A percentile compares a stretch with the other conserved stretches of the same genome.
Evolutionary conservation across 2,329 filamentous ascomycete species (phyloP).

Genomic region (Chaetomium sp.): DNA sequence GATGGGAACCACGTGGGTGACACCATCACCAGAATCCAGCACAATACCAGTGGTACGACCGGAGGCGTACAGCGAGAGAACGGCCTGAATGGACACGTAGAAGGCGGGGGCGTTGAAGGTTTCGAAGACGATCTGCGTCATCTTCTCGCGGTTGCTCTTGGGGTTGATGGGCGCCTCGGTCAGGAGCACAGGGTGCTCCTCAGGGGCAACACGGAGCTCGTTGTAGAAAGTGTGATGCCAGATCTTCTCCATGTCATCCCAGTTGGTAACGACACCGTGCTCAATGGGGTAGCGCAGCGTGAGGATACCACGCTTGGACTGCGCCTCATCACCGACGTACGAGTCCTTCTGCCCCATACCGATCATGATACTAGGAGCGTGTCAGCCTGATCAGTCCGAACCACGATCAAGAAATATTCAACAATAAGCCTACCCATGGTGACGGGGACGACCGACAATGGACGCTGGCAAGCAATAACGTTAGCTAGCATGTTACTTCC

Average conservation of each 20-base stretch:
- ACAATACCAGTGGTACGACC: constrained; percentile 99
- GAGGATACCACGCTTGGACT: constrained; percentile 99
- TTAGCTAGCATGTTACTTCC: constrained; percentile 16
- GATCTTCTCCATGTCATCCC: constrained; percentile 99
- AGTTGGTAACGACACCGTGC: constrained; percentile 99
- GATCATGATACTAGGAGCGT: constrained; percentile 85
- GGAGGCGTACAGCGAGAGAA: constrained; percentile 97
- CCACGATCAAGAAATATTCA: not conserved
- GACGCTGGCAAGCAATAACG: constrained; percentile 57
- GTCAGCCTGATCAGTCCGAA: constrained; percentile 26
- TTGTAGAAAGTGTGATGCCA: constrained; percentile 99
- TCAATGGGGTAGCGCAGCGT: constrained; percentile 99
- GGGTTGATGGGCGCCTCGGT: constrained; percentile 99
- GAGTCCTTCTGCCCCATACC: constrained; percentile 99
- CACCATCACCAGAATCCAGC: constrained; percentile 99
- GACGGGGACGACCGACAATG: constrained; percentile 98
- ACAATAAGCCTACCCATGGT: constrained; percentile 80
- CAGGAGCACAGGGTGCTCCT: constrained; percentile 99
- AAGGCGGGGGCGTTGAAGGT: constrained; percentile 99
- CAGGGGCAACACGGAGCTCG: constrained; percentile 98
- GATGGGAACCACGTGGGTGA: constrained; percentile 99
- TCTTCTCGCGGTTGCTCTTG: constrained; percentile 99
- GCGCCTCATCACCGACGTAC: constrained; percentile 99
- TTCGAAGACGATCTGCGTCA: constrained; percentile 99
- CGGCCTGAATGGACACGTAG: constrained; percentile 99